These are phyloP conservation scores for Starmerella gropengiesseri DNA, from an alignment of 805 yeast species.

Conservation along the genomic window DNA sequence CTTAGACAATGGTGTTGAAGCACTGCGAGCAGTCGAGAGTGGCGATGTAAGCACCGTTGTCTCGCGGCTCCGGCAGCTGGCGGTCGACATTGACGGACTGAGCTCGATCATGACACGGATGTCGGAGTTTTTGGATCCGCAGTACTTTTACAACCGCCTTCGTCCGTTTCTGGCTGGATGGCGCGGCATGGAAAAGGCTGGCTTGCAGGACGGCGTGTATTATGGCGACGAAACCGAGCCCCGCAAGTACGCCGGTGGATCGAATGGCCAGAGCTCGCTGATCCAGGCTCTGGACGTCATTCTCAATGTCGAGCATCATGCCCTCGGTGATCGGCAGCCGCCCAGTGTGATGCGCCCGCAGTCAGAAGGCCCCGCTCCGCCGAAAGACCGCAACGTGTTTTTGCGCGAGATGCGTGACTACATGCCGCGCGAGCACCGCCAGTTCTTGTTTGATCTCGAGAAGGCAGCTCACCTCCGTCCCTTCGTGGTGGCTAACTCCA, in stretches of 20 bases:
- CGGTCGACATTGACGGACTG: constrained; percentile 62
- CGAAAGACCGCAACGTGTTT: constrained; percentile 33
- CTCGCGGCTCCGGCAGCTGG: constrained; percentile 47
- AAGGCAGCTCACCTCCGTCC: constrained; percentile 50
- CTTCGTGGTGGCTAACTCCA: constrained; percentile 41
- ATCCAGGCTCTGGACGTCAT: constrained; percentile 77
- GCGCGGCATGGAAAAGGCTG: constrained; percentile 82
- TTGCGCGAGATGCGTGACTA: constrained; percentile 75
- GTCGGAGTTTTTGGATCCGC: constrained; percentile 94
- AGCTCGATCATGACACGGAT: constrained; percentile 65
- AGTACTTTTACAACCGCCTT: constrained; percentile 71
- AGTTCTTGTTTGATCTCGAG: constrained; percentile 55
- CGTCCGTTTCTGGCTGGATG: constrained; percentile 92
- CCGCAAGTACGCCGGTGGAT: constrained; percentile 69
- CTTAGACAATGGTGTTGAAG: constrained; percentile 54
- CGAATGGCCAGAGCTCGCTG: constrained; percentile 85
- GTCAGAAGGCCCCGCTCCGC: constrained; percentile 1
- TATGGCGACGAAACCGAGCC: constrained; percentile 58
- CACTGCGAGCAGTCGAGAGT: constrained; percentile 45
- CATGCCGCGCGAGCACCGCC: constrained; percentile 81
- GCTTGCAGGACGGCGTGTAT: constrained; percentile 64
- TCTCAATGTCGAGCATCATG: constrained; percentile 62
- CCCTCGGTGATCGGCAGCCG: constrained; percentile 51
- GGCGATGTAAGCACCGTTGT: constrained; percentile 37
- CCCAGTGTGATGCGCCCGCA: constrained; percentile 15